Evolutionary conservation across 331 rosid species (phyloP).

Genomic region (Quercus lobata): DNA sequence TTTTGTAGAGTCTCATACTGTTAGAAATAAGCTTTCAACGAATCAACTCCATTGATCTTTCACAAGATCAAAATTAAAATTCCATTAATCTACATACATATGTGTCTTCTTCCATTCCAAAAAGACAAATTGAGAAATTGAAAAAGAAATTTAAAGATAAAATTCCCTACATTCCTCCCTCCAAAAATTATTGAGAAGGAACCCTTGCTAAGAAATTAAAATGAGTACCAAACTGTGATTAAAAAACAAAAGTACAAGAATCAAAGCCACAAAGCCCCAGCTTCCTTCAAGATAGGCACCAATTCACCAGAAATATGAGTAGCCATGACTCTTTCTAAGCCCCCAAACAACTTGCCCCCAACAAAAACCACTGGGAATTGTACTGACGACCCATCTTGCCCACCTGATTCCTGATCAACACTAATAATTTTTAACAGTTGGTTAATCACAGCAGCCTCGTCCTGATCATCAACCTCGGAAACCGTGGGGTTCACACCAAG

Average conservation of each 20-base stretch:
- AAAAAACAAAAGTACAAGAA: background rate
- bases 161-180: background rate
- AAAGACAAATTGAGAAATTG: background rate
- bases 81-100: background rate
- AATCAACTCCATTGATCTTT: background rate
- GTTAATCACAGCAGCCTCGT: slow-evolving; percentile 35
- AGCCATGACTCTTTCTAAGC: slow-evolving; percentile 85
- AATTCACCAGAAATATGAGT: slow-evolving; percentile 88
- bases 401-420: background rate
- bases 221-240: background rate
- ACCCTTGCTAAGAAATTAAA: background rate
- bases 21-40: background rate
- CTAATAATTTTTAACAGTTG: slow-evolving; percentile 23
- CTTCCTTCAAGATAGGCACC: slow-evolving; percentile 79
- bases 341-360: slow-evolving; percentile 87
- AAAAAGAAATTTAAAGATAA: background rate
- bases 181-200: background rate
- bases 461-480: slow-evolving; percentile 56
- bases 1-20: background rate
- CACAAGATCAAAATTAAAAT: background rate
- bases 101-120: background rate
- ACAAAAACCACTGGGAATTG: slow-evolving; percentile 92
- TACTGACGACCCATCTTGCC: background rate
- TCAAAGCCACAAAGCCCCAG: slow-evolving; percentile 98
- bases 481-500: slow-evolving; percentile 83